phyloP scores from a whole-genome alignment of 352 stramenopile species.

The Pythium dissotocum region DNA sequence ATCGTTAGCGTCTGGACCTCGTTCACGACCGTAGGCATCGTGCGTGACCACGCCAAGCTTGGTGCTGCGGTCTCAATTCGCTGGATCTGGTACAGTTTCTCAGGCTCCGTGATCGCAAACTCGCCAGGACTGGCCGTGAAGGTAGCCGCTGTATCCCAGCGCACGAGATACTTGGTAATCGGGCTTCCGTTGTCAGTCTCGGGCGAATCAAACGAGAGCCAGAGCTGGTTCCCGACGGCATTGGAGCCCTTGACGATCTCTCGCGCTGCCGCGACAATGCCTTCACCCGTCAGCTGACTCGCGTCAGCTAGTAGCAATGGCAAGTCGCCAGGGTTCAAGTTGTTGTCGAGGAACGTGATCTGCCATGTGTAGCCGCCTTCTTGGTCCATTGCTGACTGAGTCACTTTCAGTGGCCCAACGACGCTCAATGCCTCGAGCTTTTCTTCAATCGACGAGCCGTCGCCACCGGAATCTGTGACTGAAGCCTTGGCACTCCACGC shows the following conservation, averaged over 20 bases:
- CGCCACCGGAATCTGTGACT: conserved; percentile 31
- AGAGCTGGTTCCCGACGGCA: conserved; percentile 68
- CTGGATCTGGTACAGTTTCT: conserved; percentile 55
- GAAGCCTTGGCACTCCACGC: conserved; percentile 49
- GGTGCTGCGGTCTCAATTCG: conserved; percentile 48
- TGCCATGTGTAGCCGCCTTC: conserved; percentile 65
- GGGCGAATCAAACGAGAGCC: conserved; percentile 74
- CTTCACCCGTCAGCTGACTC: conserved; percentile 38
- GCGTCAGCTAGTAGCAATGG: conserved; percentile 43
- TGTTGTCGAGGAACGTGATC: conserved; percentile 80
- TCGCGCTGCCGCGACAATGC: conserved; percentile 41
- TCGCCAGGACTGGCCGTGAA: conserved; percentile 56
- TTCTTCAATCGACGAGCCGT: conserved; percentile 72
- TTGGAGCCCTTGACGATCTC: conserved; percentile 72
- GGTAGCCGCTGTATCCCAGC: conserved; percentile 58
- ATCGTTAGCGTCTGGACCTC: conserved; percentile 60
- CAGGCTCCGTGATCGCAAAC: conserved; percentile 49
- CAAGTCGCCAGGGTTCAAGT: conserved; percentile 62
- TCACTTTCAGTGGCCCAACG: conserved; percentile 47
- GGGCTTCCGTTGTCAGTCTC: conserved; percentile 61
- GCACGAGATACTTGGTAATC: conserved; percentile 64
- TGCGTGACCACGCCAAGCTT: conserved; percentile 59
- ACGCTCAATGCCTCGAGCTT: conserved; percentile 63
- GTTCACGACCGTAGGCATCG: conserved; percentile 31
- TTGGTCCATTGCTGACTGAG: conserved; percentile 40